These are phyloP conservation scores for Saururus chinensis DNA, from an alignment of 164 flowering plant genomes.

Conservation along the genomic window DNA sequence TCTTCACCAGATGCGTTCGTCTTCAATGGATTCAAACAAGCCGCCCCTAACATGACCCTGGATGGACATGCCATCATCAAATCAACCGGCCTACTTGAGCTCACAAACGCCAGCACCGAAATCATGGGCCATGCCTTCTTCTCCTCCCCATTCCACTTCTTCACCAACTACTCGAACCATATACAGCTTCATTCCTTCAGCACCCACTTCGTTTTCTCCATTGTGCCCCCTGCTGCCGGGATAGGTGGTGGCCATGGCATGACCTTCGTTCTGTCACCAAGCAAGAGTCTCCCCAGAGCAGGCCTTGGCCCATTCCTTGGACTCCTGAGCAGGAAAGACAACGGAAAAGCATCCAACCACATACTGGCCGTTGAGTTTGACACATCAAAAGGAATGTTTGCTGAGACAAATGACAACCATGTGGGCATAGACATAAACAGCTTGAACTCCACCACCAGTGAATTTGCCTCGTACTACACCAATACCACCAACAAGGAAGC, in stretches of 20 bases:
- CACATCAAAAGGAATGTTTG: constrained; percentile 48
- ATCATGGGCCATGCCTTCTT: background rate
- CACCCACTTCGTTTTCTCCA: constrained; percentile 36
- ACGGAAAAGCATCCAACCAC: constrained; percentile 32
- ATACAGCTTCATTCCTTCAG: constrained; percentile 34
- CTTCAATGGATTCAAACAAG: background rate
- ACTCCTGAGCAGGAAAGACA: constrained; percentile 27
- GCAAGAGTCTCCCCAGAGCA: constrained; percentile 17
- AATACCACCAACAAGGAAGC: constrained; percentile 58
- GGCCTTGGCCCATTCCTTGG: constrained; percentile 56
- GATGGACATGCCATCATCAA: background rate
- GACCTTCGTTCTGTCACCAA: constrained; percentile 39
- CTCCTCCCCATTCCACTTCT: constrained; percentile 17
- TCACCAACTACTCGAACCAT: background rate
- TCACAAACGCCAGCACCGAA: constrained; percentile 9
- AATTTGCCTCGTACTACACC: constrained; percentile 25
- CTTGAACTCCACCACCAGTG: constrained; percentile 26
- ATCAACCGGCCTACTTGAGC: constrained; percentile 1
- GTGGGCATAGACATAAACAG: constrained; percentile 60
- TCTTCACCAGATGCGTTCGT: background rate
- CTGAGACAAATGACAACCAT: constrained; percentile 59
- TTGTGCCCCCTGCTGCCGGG: constrained; percentile 35
- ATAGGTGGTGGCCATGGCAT: constrained; percentile 54
- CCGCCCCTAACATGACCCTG: background rate
- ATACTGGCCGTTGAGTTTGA: constrained; percentile 63